A percentile compares a stretch with the other conserved stretches of the same genome.
phyloP scores from a whole-genome alignment of 2,329 filamentous ascomycete species.

The Magnaporthiopsis poae region DNA sequence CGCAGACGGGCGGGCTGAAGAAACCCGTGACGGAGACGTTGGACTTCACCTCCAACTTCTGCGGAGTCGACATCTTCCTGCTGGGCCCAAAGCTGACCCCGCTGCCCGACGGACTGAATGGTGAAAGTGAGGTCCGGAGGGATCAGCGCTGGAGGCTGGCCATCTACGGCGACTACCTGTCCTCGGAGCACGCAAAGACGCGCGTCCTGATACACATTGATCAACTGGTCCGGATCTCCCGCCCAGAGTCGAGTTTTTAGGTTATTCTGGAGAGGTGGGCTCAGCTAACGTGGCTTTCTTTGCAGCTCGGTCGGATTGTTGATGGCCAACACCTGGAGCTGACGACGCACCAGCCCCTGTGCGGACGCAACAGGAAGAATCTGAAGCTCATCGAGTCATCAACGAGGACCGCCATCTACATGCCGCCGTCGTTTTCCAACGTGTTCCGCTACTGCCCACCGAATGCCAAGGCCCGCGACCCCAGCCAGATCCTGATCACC shows the following conservation, averaged over 20 bases:
- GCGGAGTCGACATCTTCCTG: slow-evolving; percentile 92
- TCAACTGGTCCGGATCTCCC: slow-evolving; percentile 58
- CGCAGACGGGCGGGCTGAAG: slow-evolving; percentile 56
- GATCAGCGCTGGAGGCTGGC: slow-evolving; percentile 86
- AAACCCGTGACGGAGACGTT: slow-evolving; percentile 72
- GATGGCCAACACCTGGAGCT: slow-evolving; percentile 75
- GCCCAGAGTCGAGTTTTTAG: not conserved
- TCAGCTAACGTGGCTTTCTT: not conserved
- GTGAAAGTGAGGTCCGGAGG: slow-evolving; percentile 70
- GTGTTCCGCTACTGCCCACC: slow-evolving; percentile 83
- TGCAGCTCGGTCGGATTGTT: slow-evolving; percentile 60
- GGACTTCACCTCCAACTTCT: slow-evolving; percentile 76
- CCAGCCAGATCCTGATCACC: slow-evolving; percentile 89
- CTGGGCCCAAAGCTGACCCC: slow-evolving; percentile 80
- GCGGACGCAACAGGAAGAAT: slow-evolving; percentile 87
- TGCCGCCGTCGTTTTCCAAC: slow-evolving; percentile 84
- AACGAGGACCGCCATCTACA: slow-evolving; percentile 95
- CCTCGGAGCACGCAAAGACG: slow-evolving; percentile 92
- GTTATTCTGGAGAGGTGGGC: not conserved
- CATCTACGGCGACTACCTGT: slow-evolving; percentile 91
- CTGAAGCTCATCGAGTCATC: slow-evolving; percentile 95
- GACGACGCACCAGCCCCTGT: slow-evolving; percentile 82
- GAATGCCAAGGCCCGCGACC: slow-evolving; percentile 69
- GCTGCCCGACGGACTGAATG: slow-evolving; percentile 63
- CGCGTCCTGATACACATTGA: slow-evolving; percentile 95